Percentiles rank a stretch among this genome's conserved stretches.
Evolutionary conservation across 73 alveolate species (phyloP).

Genomic region (Paramecium tetraurelia): DNA sequence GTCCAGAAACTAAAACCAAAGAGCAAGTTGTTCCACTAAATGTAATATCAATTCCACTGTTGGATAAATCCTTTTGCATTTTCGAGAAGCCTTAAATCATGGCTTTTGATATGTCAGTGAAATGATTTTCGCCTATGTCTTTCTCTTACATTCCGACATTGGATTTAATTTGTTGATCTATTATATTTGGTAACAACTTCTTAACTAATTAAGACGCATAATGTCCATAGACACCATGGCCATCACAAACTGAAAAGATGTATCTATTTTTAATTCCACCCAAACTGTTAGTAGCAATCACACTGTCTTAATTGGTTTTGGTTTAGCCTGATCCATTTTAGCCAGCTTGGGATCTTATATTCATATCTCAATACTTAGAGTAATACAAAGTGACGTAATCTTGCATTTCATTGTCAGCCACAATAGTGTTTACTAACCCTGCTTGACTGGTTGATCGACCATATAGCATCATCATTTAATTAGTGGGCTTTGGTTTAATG

Average conservation of each 20-base stretch:
- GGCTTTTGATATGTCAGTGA: not conserved
- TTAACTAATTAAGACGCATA: constrained; percentile 71
- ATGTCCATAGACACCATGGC: constrained; percentile 86
- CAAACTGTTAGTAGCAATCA: constrained; percentile 7
- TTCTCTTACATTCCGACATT: not conserved
- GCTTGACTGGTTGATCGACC: constrained; percentile 48
- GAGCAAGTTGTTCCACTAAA: constrained; percentile 71
- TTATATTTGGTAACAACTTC: constrained; percentile 46
- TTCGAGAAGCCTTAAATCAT: not conserved
- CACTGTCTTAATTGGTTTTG: constrained; percentile 42
- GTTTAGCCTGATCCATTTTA: not conserved
- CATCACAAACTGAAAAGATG: constrained; percentile 68
- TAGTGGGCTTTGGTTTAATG: not conserved
- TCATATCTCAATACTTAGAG: not conserved
- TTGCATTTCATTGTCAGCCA: not conserved
- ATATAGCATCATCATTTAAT: not conserved
- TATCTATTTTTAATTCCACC: constrained; percentile 37
- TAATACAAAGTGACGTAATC: not conserved
- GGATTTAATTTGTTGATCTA: not conserved
- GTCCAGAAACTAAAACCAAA: constrained; percentile 60
- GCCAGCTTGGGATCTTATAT: constrained; percentile 8
- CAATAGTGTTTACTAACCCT: not conserved
- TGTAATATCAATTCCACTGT: constrained; percentile 64
- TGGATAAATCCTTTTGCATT: constrained; percentile 34
- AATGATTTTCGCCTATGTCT: not conserved